These are phyloP conservation scores for Hymenochaete sp. DNA, from an alignment of 1,284 basidiomycete genomes.

Conservation along the genomic window DNA sequence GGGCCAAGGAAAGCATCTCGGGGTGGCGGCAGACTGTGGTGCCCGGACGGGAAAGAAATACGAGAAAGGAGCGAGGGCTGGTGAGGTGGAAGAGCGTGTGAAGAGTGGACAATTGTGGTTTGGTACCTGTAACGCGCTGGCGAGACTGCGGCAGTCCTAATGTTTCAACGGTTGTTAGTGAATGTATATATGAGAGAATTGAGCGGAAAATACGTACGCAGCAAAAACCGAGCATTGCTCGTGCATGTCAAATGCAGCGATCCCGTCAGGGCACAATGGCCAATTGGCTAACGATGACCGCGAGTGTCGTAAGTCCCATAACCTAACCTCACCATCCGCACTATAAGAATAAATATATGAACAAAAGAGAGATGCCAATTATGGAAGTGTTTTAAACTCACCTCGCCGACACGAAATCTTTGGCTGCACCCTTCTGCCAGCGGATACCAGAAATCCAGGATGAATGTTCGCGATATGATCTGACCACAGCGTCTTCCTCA, in stretches of 20 bases:
- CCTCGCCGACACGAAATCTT: constrained; percentile 88
- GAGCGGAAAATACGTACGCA: constrained; percentile 45
- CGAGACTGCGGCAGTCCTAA: constrained; percentile 55
- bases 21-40: constrained; percentile 44
- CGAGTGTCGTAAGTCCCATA: constrained; percentile 84
- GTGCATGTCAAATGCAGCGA: constrained; percentile 86
- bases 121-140: constrained; percentile 55
- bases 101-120: constrained; percentile 48
- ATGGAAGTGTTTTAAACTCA: constrained; percentile 28
- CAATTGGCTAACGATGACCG: constrained; percentile 58
- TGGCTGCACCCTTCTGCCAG: constrained; percentile 67
- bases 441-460: constrained; percentile 91
- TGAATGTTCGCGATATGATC: constrained; percentile 75
- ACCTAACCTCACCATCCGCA: constrained; percentile 81
- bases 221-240: constrained; percentile 81
- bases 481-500: constrained; percentile 78
- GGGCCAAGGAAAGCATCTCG: constrained; percentile 52
- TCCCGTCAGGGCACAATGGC: constrained; percentile 61
- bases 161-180: constrained; percentile 12
- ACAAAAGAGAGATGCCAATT: neutral
- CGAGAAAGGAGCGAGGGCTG: constrained; percentile 37
- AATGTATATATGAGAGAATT: constrained; percentile 5
- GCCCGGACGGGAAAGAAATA: constrained; percentile 44
- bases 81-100: constrained; percentile 26
- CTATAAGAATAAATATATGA: constrained; percentile 33